phyloP scores from a whole-genome alignment of 192 early-diverging fungal genomes.

The Chytriomyces hyalinus region DNA sequence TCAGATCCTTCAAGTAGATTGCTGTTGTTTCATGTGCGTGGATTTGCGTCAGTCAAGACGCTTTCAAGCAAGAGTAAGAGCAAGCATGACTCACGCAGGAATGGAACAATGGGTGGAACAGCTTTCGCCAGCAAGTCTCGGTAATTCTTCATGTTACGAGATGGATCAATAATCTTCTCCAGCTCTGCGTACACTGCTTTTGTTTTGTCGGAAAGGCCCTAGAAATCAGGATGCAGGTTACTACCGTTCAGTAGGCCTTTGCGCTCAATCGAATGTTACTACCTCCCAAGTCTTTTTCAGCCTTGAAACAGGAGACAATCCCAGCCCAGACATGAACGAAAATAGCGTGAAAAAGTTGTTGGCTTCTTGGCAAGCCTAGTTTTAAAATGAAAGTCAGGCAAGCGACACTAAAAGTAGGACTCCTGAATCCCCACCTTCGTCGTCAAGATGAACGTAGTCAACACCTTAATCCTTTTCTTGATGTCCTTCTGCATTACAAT shows the following conservation, averaged over 20 bases:
- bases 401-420: background rate
- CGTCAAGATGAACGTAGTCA: constrained; percentile 58
- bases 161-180: constrained; percentile 63
- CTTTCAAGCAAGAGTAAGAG: background rate
- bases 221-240: background rate
- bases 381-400: background rate
- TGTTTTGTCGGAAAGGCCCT: constrained; percentile 56
- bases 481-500: constrained; percentile 55
- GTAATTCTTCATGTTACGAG: constrained; percentile 67
- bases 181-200: constrained; percentile 56
- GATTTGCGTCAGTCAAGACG: background rate
- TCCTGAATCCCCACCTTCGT: constrained; percentile 50
- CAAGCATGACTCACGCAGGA: constrained; percentile 55
- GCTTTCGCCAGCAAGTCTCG: constrained; percentile 49
- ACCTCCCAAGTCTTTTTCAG: constrained; percentile 71
- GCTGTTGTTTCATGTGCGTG: constrained; percentile 41
- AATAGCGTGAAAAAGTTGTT: constrained; percentile 68
- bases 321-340: constrained; percentile 64
- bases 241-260: background rate
- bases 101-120: constrained; percentile 63
- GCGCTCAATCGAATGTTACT: background rate
- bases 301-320: constrained; percentile 57
- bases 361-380: constrained; percentile 56
- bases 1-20: constrained; percentile 66
- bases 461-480: constrained; percentile 55